Evolutionary conservation across 768 basidiomycete genomes (phyloP).

Genomic region (Tylopilus plumbeoviolaceoides): DNA sequence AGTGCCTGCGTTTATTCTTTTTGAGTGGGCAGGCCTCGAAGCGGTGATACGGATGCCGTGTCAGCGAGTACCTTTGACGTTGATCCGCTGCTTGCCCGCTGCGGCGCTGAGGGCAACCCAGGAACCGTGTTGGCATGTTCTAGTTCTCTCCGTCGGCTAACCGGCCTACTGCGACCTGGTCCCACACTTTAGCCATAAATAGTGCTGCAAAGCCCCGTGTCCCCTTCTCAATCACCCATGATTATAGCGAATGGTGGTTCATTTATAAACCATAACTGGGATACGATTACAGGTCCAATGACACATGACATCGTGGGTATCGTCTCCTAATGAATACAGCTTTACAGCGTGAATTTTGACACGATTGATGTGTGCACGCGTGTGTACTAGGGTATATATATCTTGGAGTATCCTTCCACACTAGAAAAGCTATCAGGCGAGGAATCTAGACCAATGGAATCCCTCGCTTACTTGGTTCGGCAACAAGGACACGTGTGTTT

Average conservation of each 20-base stretch:
- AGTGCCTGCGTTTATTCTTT: too few species aligned
- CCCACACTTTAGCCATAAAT: background rate
- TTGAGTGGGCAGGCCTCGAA: too few species aligned
- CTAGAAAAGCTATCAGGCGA: constrained; percentile 14
- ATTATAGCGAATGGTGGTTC: background rate
- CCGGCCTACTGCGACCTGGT: background rate
- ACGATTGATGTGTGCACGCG: background rate
- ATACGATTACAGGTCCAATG: constrained; percentile 5
- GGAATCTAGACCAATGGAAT: background rate
- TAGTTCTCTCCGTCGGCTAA: constrained; percentile 5
- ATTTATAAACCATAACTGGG: constrained; percentile 3
- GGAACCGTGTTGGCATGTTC: background rate
- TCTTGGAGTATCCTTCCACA: constrained; percentile 35
- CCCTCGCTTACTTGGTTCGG: constrained; percentile 38
- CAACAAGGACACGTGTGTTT: constrained; percentile 53
- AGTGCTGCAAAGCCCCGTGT: background rate
- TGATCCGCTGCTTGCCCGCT: background rate
- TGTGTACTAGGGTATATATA: constrained; percentile 28
- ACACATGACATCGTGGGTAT: constrained; percentile 11
- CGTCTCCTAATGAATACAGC: constrained; percentile 6
- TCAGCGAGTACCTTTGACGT: too few species aligned
- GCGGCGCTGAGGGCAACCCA: background rate
- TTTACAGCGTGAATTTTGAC: constrained; percentile 1
- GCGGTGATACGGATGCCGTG: too few species aligned
- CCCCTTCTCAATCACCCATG: background rate